A percentile compares a stretch with the other conserved stretches of the same genome.
These are phyloP conservation scores for Davidsoniella virescens DNA, from an alignment of 2,329 filamentous ascomycete species.

Conservation along the genomic window DNA sequence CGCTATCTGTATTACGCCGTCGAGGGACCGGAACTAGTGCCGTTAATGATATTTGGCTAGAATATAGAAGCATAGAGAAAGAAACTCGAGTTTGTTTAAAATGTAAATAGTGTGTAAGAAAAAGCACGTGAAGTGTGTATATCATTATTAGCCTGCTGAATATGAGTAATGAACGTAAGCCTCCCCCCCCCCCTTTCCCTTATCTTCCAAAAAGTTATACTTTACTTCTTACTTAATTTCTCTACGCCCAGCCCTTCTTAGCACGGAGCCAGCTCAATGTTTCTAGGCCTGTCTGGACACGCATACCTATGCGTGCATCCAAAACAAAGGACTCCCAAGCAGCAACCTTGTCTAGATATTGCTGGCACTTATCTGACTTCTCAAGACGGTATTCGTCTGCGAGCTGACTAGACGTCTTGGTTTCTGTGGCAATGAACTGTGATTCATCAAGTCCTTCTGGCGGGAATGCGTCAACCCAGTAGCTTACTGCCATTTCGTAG, in stretches of 20 bases:
- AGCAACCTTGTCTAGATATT: conserved; percentile 49
- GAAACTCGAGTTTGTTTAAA: too few species aligned
- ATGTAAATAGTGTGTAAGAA: too few species aligned
- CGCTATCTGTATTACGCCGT: too few species aligned
- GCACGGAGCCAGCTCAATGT: conserved; percentile 41
- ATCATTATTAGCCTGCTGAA: too few species aligned
- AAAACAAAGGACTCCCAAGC: conserved; percentile 57
- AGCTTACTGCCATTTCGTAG: conserved; percentile 72
- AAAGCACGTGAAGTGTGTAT: too few species aligned
- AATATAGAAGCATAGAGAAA: too few species aligned
- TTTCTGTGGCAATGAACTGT: conserved; percentile 12
- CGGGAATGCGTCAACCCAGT: conserved; percentile 53
- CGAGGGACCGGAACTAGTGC: too few species aligned
- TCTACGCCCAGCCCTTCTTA: conserved; percentile 24
- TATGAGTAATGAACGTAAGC: too few species aligned
- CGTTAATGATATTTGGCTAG: too few species aligned
- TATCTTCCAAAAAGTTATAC: too few species aligned
- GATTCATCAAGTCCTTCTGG: conserved; percentile 16
- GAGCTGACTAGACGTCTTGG: conserved; percentile 15
- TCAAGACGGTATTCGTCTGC: conserved; percentile 22
- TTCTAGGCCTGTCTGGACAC: conserved; percentile 51
- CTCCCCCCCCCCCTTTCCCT: not conserved
- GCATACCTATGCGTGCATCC: conserved; percentile 59
- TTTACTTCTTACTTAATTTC: not conserved
- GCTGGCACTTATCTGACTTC: conserved; percentile 44